Percentiles rank a stretch among this genome's conserved stretches.
These are phyloP conservation scores for Alternaria sp. DNA, from an alignment of 2,329 filamentous ascomycete genomes.

Conservation along the genomic window DNA sequence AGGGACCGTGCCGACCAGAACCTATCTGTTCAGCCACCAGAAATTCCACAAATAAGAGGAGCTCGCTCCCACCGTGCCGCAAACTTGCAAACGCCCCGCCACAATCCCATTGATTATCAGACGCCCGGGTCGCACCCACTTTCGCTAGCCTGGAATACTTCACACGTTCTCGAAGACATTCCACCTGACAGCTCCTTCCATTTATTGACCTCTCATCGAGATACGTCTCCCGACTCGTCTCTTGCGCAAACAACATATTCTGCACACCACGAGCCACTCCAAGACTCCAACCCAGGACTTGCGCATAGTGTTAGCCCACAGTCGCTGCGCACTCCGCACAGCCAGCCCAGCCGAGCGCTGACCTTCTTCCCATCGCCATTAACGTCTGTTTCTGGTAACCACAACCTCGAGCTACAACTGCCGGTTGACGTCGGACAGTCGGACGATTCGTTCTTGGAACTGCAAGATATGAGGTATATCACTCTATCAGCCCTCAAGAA, in stretches of 20 bases:
- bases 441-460: conserved; percentile 27
- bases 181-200: conserved; percentile 28
- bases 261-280: conserved; percentile 25
- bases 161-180: conserved; percentile 23
- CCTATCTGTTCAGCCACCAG: conserved; percentile 38
- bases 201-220: conserved; percentile 18
- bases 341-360: conserved; percentile 12
- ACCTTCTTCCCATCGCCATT: conserved; percentile 29
- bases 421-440: conserved; percentile 28
- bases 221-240: conserved; percentile 17
- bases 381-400: conserved; percentile 28
- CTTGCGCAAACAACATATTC: conserved; percentile 28
- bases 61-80: conserved; percentile 42
- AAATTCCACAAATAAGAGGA: conserved; percentile 36
- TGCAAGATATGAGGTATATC: conserved; percentile 50
- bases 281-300: conserved; percentile 17
- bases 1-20: conserved; percentile 40
- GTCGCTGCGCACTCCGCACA: conserved; percentile 21
- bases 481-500: background rate
- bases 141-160: conserved; percentile 32
- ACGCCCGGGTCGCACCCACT: conserved; percentile 29
- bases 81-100: conserved; percentile 37
- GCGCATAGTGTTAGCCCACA: conserved; percentile 14
- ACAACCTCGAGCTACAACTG: conserved; percentile 27
- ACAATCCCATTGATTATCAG: conserved; percentile 38